phyloP scores from a whole-genome alignment of 805 yeast species.

The Yarrowia keelungensis region DNA sequence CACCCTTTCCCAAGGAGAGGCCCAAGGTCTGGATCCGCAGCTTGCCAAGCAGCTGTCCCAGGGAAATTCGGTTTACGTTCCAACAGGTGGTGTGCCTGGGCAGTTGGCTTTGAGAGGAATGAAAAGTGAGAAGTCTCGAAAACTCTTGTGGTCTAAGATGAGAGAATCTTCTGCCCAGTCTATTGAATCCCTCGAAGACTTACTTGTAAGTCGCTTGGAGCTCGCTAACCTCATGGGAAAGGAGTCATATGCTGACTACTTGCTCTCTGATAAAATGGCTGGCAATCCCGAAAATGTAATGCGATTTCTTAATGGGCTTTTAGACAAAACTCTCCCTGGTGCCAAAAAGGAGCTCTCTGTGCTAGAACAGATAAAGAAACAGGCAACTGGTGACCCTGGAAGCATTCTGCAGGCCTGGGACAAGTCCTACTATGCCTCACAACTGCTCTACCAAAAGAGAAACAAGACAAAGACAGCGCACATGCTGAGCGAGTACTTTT shows the following conservation, averaged over 20 bases:
- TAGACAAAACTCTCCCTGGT: slow-evolving; percentile 58
- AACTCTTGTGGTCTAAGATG: slow-evolving; percentile 74
- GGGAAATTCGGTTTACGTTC: slow-evolving; percentile 51
- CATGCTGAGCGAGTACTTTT: slow-evolving; percentile 69
- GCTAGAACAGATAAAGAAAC: slow-evolving; percentile 45
- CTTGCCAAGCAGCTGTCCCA: slow-evolving; percentile 44
- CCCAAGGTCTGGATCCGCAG: slow-evolving; percentile 49
- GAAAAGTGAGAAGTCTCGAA: slow-evolving; percentile 62
- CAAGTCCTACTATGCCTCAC: slow-evolving; percentile 67
- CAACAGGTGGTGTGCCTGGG: slow-evolving; percentile 69
- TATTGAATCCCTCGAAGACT: slow-evolving; percentile 61
- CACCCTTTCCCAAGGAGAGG: slow-evolving; percentile 44
- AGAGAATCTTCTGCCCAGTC: slow-evolving; percentile 72
- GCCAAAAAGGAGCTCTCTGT: slow-evolving; percentile 65
- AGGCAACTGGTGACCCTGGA: slow-evolving; percentile 49
- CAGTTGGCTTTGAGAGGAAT: slow-evolving; percentile 68
- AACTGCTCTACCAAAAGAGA: slow-evolving; percentile 46
- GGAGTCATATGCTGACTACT: slow-evolving; percentile 75
- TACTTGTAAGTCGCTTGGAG: slow-evolving; percentile 70
- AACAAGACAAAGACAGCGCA: slow-evolving; percentile 50
- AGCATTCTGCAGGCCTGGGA: slow-evolving; percentile 84
- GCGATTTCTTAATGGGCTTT: slow-evolving; percentile 68
- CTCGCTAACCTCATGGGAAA: slow-evolving; percentile 78
- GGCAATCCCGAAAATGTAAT: slow-evolving; percentile 76
- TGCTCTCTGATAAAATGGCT: slow-evolving; percentile 89